phyloP scores from a whole-genome alignment of 176 grass and related monocot genomes.

The Calamus simplicifolius region DNA sequence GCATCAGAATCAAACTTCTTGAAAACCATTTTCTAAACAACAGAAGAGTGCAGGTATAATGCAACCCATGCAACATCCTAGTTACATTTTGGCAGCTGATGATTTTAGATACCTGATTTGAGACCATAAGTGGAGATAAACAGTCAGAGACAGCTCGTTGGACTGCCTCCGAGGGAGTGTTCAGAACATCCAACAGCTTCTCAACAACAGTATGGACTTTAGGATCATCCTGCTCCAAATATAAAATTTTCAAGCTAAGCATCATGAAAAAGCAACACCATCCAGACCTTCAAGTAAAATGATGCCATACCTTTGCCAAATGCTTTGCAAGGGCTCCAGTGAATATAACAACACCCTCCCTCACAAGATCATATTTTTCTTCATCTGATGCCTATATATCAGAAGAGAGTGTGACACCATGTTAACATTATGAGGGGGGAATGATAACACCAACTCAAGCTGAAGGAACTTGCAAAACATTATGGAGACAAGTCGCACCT shows the following conservation, averaged over 20 bases:
- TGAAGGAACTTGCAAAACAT: too few relatives aligned
- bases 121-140: conserved; percentile 87
- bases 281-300: background rate
- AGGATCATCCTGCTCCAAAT: conserved; percentile 79
- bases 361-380: conserved; percentile 93
- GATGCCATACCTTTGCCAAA: conserved; percentile 67
- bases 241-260: background rate
- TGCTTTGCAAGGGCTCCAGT: conserved; percentile 97
- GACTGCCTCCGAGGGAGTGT: conserved; percentile 94
- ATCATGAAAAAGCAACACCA: background rate
- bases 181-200: conserved; percentile 88
- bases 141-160: conserved; percentile 93
- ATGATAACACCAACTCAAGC: too few relatives aligned
- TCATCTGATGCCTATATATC: conserved; percentile 66
- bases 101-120: conserved; percentile 44
- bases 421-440: background rate
- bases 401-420: background rate
- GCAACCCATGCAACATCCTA: too few relatives aligned
- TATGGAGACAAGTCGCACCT: conserved; percentile 18
- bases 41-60: too few relatives aligned
- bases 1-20: too few relatives aligned
- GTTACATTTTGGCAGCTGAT: too few relatives aligned
- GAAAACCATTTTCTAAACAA: too few relatives aligned
- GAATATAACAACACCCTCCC: conserved; percentile 99
- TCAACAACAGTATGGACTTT: conserved; percentile 98